Base-by-base conservation (phyloP, 2,329 filamentous ascomycete genomes). In the Monascus ruber region DNA sequence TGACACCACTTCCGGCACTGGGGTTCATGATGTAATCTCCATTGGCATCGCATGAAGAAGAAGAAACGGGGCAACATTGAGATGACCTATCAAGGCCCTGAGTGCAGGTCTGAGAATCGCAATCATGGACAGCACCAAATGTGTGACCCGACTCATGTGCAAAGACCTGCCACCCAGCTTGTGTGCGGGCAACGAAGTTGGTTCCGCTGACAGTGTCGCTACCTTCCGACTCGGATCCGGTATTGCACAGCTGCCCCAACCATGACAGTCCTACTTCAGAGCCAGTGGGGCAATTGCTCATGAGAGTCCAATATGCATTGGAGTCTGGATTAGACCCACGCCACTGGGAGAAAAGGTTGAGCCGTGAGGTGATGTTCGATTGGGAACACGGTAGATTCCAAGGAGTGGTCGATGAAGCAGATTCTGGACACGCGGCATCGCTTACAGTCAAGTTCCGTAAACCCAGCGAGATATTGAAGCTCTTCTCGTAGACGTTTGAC, bases 1-100 rank as follows among this genome's bases (percentile, higher is more conserved):
- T 81, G 56, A 95, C 85, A 41, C 77, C 75, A 6, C 70, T 59
- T 8, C 73, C 75, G 1, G 89, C 91, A 7, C 84, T 91, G 0
- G 91, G 91, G 58, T 96, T 96, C 91, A 98, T 98, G 62, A 98
- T 87, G 64, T 79, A 98, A 43, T 73, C 63, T n/a, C 76, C 81
- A 33, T 72, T 68, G 24, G 91, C 91, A 60, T 93, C 71, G 60
- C 91, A 98, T 0, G 66, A 71, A 33, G 45, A 59, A 6, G 67
- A 54, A 49, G 72, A 83, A 5, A 94, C 69, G 0, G 88, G 91
- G 52, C 91, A 98, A 62, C 91, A 98, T 55, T 79, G 74, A 33
- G 79, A 77, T 1, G 76, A 68, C 39, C 64, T 70, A 47, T 79
- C 72, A 1, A 76, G 75, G 17, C 75, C 71, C 42, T 85, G 72